Evolutionary conservation across 257 asterid genomes (phyloP).

Genomic region (Nicotiana sylvestris): DNA sequence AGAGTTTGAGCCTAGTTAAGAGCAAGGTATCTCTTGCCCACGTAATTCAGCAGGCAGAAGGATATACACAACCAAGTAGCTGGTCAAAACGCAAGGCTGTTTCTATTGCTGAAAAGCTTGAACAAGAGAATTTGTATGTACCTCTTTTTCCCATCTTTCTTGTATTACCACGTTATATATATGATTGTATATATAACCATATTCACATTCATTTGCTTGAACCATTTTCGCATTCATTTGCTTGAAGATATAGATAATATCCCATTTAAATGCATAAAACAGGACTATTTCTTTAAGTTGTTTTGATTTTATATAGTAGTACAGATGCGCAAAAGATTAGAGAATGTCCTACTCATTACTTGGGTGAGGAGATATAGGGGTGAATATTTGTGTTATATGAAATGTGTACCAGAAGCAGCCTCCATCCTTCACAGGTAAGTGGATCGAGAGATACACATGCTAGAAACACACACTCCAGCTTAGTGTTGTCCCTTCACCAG

Average conservation of each 20-base stretch:
- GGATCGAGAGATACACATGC: not conserved
- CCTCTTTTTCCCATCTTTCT: conserved; percentile 15
- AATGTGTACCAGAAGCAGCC: not conserved
- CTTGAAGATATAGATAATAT: not conserved
- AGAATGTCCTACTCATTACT: not conserved
- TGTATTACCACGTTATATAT: not conserved
- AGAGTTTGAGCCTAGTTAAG: conserved; percentile 71
- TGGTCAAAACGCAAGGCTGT: conserved; percentile 92
- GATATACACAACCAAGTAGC: conserved; percentile 51
- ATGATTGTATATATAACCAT: not conserved
- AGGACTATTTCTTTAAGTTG: not conserved
- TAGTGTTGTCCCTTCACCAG: not conserved
- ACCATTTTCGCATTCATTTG: not conserved
- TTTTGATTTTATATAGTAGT: not conserved
- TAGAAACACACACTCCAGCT: not conserved
- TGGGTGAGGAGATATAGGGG: not conserved
- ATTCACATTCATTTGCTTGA: not conserved
- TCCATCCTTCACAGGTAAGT: not conserved
- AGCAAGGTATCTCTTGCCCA: conserved; percentile 88
- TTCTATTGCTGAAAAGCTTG: conserved; percentile 93
- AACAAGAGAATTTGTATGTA: conserved; percentile 86
- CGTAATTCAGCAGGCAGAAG: conserved; percentile 86
- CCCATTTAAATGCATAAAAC: not conserved
- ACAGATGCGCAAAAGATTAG: not conserved
- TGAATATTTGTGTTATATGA: not conserved